These are phyloP conservation scores for Trichophyton rubrum DNA, from an alignment of 2,329 filamentous ascomycete species.

Conservation along the genomic window DNA sequence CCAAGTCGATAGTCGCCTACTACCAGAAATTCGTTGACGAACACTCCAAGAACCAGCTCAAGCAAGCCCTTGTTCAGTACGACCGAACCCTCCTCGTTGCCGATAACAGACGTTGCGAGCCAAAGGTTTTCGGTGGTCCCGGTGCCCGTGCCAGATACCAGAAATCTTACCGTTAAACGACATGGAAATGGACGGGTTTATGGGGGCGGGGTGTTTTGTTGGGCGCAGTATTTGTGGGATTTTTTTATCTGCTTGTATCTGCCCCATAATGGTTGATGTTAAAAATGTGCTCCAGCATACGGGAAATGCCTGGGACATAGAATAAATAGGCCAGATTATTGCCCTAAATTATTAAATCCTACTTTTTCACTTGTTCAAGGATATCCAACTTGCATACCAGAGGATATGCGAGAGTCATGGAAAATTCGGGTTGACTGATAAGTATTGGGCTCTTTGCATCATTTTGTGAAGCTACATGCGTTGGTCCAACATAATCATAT, in stretches of 20 bases:
- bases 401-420: background rate
- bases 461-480: background rate
- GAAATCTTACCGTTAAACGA: conserved; percentile 92
- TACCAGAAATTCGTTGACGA: conserved; percentile 99
- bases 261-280: conserved; percentile 5
- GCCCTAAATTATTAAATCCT: conserved; percentile 6
- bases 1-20: conserved; percentile 95
- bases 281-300: conserved; percentile 4
- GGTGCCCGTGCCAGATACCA: conserved; percentile 95
- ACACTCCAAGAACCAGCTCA: conserved; percentile 99
- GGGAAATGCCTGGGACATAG: conserved; percentile 3
- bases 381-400: background rate
- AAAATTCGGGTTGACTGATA: background rate
- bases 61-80: conserved; percentile 91
- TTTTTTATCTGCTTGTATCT: conserved; percentile 4
- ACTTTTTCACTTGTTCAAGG: conserved; percentile 2
- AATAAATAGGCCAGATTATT: conserved; percentile 5
- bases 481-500: conserved; percentile 2
- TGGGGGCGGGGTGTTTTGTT: conserved; percentile 6
- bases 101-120: conserved; percentile 97
- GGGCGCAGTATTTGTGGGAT: conserved; percentile 2
- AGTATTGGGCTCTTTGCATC: background rate
- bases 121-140: conserved; percentile 79
- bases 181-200: conserved; percentile 6
- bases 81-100: conserved; percentile 95